Evolutionary conservation across 352 stramenopile species (phyloP).

Genomic region (Blastocystis sp.): DNA sequence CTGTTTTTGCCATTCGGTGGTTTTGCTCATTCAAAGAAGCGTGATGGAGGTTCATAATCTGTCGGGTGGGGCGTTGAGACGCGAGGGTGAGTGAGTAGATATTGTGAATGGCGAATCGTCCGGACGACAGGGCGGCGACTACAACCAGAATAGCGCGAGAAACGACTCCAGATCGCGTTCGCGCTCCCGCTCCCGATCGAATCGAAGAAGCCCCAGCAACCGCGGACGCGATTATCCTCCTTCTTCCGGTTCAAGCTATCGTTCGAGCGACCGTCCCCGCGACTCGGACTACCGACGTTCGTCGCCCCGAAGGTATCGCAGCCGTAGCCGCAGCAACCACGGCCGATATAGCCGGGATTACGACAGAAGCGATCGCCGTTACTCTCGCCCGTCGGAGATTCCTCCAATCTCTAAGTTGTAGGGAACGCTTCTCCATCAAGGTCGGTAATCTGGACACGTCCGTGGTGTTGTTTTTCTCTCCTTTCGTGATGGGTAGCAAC

Average conservation of each 20-base stretch:
- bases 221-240: neutral
- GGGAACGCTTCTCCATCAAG: constrained; percentile 14
- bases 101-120: neutral
- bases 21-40: neutral
- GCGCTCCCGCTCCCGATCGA: neutral
- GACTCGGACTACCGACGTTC: neutral
- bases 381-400: neutral
- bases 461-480: neutral
- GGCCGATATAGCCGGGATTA: neutral
- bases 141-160: neutral
- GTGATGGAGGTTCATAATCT: constrained; percentile 24
- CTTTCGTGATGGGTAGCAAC: neutral
- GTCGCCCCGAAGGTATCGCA: neutral
- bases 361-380: neutral
- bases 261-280: neutral
- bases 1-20: neutral
- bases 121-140: neutral
- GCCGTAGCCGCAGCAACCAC: neutral
- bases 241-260: constrained; percentile 23
- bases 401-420: neutral
- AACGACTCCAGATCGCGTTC: constrained; percentile 16
- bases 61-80: neutral
- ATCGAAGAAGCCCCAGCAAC: neutral
- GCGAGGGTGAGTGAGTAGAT: neutral
- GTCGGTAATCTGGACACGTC: neutral